Base-by-base conservation (phyloP, 257 asterid species). In the Ilex aquifolium region DNA sequence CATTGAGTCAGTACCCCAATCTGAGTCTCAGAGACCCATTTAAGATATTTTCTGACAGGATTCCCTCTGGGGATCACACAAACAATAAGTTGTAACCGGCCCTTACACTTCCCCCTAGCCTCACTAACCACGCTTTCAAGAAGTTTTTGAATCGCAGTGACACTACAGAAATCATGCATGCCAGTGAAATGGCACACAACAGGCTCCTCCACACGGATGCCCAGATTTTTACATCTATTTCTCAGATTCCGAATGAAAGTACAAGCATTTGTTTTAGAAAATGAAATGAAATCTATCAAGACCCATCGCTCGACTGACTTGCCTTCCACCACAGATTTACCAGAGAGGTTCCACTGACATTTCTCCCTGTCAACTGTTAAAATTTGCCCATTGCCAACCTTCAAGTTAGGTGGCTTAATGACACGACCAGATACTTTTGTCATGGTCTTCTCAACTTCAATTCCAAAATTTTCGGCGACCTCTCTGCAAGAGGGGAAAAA, bases 1-100 rank as follows among this genome's bases (percentile, higher is more conserved):
- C 91, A 86, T n/a, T 86, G 95, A 5, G 95, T 88, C 56, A 88
- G 69, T 0, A 84, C 79, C 3, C 95, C 95, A 44, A 80, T 65
- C 61, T 62, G 53, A 0, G 82, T 84, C 80, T 86, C 95, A 0
- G 95, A 78, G 21, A 88, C 67, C 92, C 90, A 84, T 71, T 88
- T 88, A 6, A 88, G 78, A 62, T 9, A 31, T 66, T 79, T 80
- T 82, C 84, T 86, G 4, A 95, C 93, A 27, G 62, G 54, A 60
- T 84, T 71, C 72, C 14, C 74, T 7, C 4, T 57, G 10, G 79
- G 21, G 90, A 88, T 86, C 5, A 67, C 88, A 57, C 92, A 84
- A 7, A 86, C 74, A n/a, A 88, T 77, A 67, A 88, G 7, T 51
- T 86, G 95, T 46, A 84, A 57, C 57, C 72, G 64, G 8, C 59